Percentiles rank a stretch among this genome's conserved stretches.
These are phyloP conservation scores for Exobasidium cylindrosporum DNA, from an alignment of 1,284 basidiomycete genomes.

Conservation along the genomic window DNA sequence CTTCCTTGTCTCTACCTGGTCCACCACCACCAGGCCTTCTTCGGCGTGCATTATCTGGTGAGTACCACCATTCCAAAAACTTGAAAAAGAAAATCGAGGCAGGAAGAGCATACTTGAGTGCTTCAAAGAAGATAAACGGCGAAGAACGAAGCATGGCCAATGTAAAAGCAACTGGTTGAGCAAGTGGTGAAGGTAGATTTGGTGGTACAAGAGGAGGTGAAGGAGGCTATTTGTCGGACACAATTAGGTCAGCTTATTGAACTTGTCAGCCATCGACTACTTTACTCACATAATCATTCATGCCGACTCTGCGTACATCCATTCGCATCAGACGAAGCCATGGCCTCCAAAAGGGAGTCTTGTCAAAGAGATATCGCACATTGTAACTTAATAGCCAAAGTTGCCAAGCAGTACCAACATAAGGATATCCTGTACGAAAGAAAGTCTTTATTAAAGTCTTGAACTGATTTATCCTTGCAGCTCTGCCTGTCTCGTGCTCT, in stretches of 20 bases:
- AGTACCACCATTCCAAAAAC: constrained; percentile 99
- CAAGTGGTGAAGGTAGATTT: constrained; percentile 28
- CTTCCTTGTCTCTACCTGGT: constrained; percentile 16
- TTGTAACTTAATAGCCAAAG: constrained; percentile 75
- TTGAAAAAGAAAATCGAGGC: constrained; percentile 94
- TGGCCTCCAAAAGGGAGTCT: constrained; percentile 81
- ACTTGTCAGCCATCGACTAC: no score
- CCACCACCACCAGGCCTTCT: constrained; percentile 58
- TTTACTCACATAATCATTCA: constrained; percentile 65
- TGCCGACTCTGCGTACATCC: constrained; percentile 67
- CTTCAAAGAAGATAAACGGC: constrained; percentile 44
- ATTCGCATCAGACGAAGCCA: constrained; percentile 83
- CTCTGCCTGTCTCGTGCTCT: not conserved
- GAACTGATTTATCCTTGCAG: constrained; percentile 2
- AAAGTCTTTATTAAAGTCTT: constrained; percentile 25
- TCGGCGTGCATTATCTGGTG: constrained; percentile 72
- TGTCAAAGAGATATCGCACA: constrained; percentile 84
- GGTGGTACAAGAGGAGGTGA: constrained; percentile 23
- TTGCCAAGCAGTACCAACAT: constrained; percentile 73
- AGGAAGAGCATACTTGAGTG: constrained; percentile 75
- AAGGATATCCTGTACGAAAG: constrained; percentile 77
- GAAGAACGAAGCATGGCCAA: constrained; percentile 20
- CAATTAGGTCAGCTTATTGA: no score
- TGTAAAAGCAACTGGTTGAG: constrained; percentile 28
- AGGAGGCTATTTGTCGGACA: no score